These are phyloP conservation scores for Prunus kanzakura DNA, from an alignment of 306 rosid species.

Conservation along the genomic window DNA sequence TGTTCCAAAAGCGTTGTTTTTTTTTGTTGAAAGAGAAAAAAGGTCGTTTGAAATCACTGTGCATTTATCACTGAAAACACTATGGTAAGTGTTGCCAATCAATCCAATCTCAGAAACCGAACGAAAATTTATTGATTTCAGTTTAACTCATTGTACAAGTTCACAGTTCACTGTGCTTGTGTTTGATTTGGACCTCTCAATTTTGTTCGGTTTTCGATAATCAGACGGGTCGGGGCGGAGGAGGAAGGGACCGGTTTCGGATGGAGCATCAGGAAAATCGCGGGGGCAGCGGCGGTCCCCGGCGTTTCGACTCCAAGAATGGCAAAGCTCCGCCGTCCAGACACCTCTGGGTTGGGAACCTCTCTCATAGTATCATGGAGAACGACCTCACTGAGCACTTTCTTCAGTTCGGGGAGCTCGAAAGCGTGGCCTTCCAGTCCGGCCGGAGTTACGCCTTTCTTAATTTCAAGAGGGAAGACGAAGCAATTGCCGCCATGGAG, in stretches of 20 bases:
- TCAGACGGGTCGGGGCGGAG: slow-evolving; percentile 28
- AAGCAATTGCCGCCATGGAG: slow-evolving; percentile 75
- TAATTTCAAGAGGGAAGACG: slow-evolving; percentile 70
- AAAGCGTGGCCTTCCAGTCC: slow-evolving; percentile 76
- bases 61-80: background rate
- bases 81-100: background rate
- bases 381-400: slow-evolving; percentile 66
- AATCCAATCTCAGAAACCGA: background rate
- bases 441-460: slow-evolving; percentile 85
- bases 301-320: slow-evolving; percentile 32
- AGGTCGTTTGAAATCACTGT: background rate
- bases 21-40: no score
- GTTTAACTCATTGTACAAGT: background rate
- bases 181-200: background rate
- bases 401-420: slow-evolving; percentile 66
- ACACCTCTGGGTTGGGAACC: slow-evolving; percentile 90
- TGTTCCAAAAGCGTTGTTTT: background rate
- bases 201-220: background rate
- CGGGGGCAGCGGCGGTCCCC: background rate
- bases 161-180: background rate
- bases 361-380: slow-evolving; percentile 57
- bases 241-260: slow-evolving; percentile 38
- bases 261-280: slow-evolving; percentile 28
- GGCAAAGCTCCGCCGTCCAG: slow-evolving; percentile 65
- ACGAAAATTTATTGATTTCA: background rate